A percentile compares a stretch with the other conserved stretches of the same genome.
Conservation (phyloP, 768 basidiomycete species). For the Podaxis sp. region DNA sequence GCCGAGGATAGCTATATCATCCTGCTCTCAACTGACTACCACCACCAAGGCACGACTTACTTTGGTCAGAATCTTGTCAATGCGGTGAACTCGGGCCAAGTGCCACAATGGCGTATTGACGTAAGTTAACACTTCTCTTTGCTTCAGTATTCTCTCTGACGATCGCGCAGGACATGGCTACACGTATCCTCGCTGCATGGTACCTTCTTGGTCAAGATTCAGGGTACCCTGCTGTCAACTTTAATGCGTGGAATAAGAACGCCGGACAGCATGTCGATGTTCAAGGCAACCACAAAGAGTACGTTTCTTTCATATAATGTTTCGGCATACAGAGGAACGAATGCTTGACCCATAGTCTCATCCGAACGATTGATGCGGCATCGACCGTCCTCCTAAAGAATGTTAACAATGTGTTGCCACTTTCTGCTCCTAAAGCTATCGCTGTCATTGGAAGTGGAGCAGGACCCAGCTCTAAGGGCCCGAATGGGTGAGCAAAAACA, state of each 20-base stretch:
- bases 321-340: background rate
- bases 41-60: slow-evolving; percentile 38
- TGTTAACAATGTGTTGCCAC: slow-evolving; percentile 38
- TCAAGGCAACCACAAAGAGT: slow-evolving; percentile 53
- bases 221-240: slow-evolving; percentile 58
- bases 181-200: slow-evolving; percentile 68
- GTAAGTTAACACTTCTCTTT: slow-evolving; percentile 29
- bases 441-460: slow-evolving; percentile 61
- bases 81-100: slow-evolving; percentile 58
- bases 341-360: slow-evolving; percentile 35
- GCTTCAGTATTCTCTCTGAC: background rate
- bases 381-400: slow-evolving; percentile 68
- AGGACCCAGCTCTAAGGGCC: slow-evolving; percentile 48
- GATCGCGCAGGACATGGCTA: slow-evolving; percentile 57
- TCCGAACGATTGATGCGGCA: slow-evolving; percentile 58
- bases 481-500: slow-evolving; percentile 45
- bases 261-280: slow-evolving; percentile 53
- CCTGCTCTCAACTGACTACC: background rate
- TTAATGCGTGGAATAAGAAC: slow-evolving; percentile 48
- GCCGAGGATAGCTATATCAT: background rate
- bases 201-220: slow-evolving; percentile 55
- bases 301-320: slow-evolving; percentile 7
- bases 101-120: slow-evolving; percentile 57
- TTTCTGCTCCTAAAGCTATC: slow-evolving; percentile 45
- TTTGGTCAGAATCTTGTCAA: slow-evolving; percentile 60